Evolutionary conservation across 2,329 filamentous ascomycete species (phyloP), one percentile per base, ranked within the genome.

Genomic region (Knufia fluminis): DNA sequence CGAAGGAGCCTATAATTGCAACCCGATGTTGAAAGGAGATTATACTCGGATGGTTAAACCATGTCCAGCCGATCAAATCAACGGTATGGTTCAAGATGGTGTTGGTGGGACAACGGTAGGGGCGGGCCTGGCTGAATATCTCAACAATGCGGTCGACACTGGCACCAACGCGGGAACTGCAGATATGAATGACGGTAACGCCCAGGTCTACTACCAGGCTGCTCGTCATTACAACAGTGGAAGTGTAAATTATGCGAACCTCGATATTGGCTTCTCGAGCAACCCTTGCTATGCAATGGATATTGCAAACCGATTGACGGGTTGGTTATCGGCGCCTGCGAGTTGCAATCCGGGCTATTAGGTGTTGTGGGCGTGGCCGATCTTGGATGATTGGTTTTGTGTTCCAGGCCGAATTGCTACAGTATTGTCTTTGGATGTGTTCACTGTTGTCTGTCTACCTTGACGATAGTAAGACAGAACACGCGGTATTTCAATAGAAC

Each of bases 1-100:
- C 55, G 58, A 66, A 46, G 68, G 67, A 7, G 6, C 12, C 6
- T 6, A 28, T 12, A 12, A 28, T 12, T 28, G 26, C 26, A 28
- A 28, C 26, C 26, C 26, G 26, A 28, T 28, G 26, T 6, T 6
- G 26, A 6, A 28, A 28, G 26, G 26, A 6, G 26, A 28, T 28
- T 28, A 6, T 12, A 28, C 6, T 12, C 26, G 23, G 22, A 19
- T 53, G 8, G 32, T 44, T 20, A 48, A 32, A 10, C 53, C 47
- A 10, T 54, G 53, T 44, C 57, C 54, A 3, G 32, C 41, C 10
- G 49, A 24, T 23, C 45, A 50, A 23, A 59, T 59, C 32, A 35
- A 43, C 19, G 52, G 54, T 20, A 59, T 58, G 56, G 43, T 58
- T 12, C 31, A 46, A 17, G 56, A 57, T 32, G 56, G 56, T 9